These are phyloP conservation scores for Salvia hispanica DNA, from an alignment of 257 asterid genomes.

Conservation along the genomic window DNA sequence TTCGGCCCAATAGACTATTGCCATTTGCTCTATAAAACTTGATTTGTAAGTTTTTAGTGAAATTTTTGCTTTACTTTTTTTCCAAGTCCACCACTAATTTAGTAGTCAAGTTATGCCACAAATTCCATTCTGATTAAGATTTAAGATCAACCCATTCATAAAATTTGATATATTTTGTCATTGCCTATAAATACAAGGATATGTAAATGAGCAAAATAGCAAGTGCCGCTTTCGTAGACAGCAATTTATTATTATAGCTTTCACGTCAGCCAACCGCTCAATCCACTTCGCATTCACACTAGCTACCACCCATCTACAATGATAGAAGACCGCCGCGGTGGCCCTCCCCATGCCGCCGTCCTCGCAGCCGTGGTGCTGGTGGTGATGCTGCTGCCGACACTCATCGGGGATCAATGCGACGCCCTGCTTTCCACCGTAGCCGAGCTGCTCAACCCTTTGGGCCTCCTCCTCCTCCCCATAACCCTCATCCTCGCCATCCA, in stretches of 20 bases:
- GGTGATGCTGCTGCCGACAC: constrained; percentile 45
- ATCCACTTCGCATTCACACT: background rate
- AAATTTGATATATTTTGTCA: too few species aligned
- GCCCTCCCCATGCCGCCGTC: constrained; percentile 60
- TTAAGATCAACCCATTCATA: too few species aligned
- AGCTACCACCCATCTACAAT: constrained; percentile 27
- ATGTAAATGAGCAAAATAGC: too few species aligned
- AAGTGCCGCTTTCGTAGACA: background rate
- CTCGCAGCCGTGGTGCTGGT: constrained; percentile 51
- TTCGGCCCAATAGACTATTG: too few species aligned
- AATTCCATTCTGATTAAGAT: too few species aligned
- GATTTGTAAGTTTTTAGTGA: too few species aligned
- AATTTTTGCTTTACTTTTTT: too few species aligned
- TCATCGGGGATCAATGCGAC: constrained; percentile 57
- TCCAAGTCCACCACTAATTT: too few species aligned
- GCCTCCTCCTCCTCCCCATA: constrained; percentile 65
- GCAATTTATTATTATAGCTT: background rate
- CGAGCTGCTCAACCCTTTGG: constrained; percentile 60
- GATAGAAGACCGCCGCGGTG: constrained; percentile 57
- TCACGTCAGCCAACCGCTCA: background rate
- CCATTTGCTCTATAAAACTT: too few species aligned
- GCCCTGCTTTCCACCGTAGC: constrained; percentile 57
- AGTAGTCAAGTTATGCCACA: too few species aligned
- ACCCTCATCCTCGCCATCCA: constrained; percentile 54
- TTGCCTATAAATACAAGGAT: too few species aligned